Percentiles rank a stretch among this genome's conserved stretches.
phyloP scores from a whole-genome alignment of 2,329 filamentous ascomycete species.

The Neofusicoccum ribis region DNA sequence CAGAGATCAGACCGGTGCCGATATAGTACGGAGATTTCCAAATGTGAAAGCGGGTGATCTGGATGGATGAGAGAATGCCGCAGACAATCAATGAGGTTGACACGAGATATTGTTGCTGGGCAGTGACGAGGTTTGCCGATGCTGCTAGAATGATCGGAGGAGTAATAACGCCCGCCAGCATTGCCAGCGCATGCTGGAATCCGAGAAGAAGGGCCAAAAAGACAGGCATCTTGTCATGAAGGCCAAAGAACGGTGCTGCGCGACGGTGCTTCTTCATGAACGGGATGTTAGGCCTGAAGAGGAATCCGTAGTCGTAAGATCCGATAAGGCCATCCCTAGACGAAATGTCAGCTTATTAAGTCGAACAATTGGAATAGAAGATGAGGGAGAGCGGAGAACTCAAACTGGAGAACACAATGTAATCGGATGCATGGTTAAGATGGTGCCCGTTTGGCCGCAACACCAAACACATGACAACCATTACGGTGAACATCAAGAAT shows the following conservation, averaged over 20 bases:
- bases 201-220: constrained; percentile 72
- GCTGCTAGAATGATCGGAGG: constrained; percentile 72
- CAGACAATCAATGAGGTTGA: constrained; percentile 78
- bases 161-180: constrained; percentile 69
- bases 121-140: constrained; percentile 59
- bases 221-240: constrained; percentile 76
- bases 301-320: constrained; percentile 84
- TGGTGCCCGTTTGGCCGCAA: no score
- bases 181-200: constrained; percentile 76
- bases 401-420: no score
- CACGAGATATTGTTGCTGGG: constrained; percentile 73
- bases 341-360: constrained; percentile 19
- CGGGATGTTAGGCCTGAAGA: constrained; percentile 79
- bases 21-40: constrained; percentile 64
- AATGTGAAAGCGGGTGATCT: constrained; percentile 77
- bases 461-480: no score
- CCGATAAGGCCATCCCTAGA: constrained; percentile 72
- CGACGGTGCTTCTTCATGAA: constrained; percentile 68
- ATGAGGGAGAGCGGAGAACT: neutral
- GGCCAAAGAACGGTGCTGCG: constrained; percentile 79
- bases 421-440: no score
- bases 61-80: constrained; percentile 70
- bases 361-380: neutral
- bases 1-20: constrained; percentile 75
- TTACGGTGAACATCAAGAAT: neutral